phyloP scores from a whole-genome alignment of 2,329 filamentous ascomycete genomes.

The Leptographium wingfieldii region DNA sequence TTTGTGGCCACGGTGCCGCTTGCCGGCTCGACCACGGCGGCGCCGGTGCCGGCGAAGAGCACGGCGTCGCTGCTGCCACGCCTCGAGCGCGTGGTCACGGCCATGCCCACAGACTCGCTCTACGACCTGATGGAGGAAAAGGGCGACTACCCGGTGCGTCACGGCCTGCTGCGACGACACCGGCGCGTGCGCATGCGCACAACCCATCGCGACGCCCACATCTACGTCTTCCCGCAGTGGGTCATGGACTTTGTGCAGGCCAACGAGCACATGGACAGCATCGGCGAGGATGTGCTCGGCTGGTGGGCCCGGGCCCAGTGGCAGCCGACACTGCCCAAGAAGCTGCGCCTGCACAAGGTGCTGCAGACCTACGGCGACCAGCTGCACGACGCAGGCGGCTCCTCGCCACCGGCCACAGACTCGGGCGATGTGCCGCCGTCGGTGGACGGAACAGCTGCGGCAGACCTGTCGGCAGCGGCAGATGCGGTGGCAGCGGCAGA shows the following conservation, averaged over 20 bases:
- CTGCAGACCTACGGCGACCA: conserved; percentile 23
- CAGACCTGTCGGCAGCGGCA: background rate
- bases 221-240: conserved; percentile 92
- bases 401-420: background rate
- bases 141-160: conserved; percentile 60
- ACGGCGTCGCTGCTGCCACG: conserved; percentile 46
- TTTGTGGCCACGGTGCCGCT: conserved; percentile 72
- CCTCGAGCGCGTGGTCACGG: conserved; percentile 70
- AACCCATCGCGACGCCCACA: conserved; percentile 78
- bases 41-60: background rate
- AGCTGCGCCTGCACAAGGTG: conserved; percentile 59
- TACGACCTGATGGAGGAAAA: conserved; percentile 71
- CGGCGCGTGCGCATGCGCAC: conserved; percentile 69
- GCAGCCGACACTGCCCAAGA: conserved; percentile 70
- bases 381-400: background rate
- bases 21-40: conserved; percentile 34
- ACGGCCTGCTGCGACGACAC: conserved; percentile 62
- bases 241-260: conserved; percentile 68
- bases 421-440: background rate
- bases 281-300: conserved; percentile 82
- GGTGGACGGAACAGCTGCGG: background rate
- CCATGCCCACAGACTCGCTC: conserved; percentile 77
- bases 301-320: conserved; percentile 95
- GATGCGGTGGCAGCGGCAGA: background rate
- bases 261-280: conserved; percentile 73